Conservation (phyloP, 163 green algal genomes). For the Chlorella variabilis region DNA sequence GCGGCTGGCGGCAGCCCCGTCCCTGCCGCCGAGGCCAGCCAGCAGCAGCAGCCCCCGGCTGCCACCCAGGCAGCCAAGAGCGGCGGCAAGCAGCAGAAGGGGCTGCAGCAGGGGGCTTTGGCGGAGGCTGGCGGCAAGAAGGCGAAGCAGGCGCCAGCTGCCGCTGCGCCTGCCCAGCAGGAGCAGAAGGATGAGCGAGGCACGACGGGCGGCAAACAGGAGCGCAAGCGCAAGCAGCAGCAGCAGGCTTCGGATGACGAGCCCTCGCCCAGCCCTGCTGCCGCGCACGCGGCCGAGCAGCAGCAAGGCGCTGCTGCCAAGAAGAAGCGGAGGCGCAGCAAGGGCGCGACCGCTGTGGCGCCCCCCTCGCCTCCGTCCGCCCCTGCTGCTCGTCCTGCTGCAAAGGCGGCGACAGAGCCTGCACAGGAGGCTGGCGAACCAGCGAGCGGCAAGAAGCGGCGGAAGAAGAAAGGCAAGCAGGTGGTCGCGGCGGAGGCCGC, state of each 20-base stretch:
- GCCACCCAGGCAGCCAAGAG: neutral
- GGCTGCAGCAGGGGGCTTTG: too few relatives aligned
- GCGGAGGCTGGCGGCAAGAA: too few relatives aligned
- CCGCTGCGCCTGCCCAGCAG: neutral
- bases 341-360: neutral
- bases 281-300: neutral
- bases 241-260: neutral
- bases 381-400: neutral
- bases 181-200: too few relatives aligned
- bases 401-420: neutral
- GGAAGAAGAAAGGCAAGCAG: neutral
- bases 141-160: neutral
- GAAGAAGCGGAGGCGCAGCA: neutral
- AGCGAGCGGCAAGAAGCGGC: neutral
- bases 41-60: conserved; percentile 3
- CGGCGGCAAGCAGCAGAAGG: conserved; percentile 5
- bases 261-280: neutral
- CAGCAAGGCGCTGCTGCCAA: neutral
- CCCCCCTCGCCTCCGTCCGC: neutral
- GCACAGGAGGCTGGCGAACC: too few relatives aligned
- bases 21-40: neutral
- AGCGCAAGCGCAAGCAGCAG: neutral
- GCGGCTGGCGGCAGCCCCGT: neutral
- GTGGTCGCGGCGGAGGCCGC: neutral
- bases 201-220: too few relatives aligned